phyloP scores from a whole-genome alignment of 1,139 yeast genomes.

The Hanseniaspora sp. region DNA sequence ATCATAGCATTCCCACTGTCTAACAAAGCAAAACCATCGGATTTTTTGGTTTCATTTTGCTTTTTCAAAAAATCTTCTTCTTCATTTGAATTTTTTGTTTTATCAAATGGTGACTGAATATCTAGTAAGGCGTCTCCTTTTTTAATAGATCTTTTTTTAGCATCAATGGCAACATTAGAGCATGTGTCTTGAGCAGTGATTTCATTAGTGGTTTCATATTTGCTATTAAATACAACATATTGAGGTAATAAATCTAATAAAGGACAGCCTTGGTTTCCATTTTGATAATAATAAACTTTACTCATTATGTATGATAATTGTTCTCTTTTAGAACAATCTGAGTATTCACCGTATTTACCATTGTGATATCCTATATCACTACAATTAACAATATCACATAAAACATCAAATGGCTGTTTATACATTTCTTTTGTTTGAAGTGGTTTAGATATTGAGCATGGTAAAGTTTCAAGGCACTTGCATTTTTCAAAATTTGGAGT shows the following conservation, averaged over 20 bases:
- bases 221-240: not conserved
- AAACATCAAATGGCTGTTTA: conserved; percentile 33
- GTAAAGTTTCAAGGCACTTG: conserved; percentile 43
- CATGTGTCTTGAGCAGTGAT: not conserved
- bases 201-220: not conserved
- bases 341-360: conserved; percentile 48
- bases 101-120: not conserved
- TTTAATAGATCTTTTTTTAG: not conserved
- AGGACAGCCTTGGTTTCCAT: conserved; percentile 22
- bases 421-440: conserved; percentile 30
- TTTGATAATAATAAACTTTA: conserved; percentile 34
- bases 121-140: not conserved
- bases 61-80: not conserved
- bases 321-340: conserved; percentile 45
- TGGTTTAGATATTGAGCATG: conserved; percentile 38
- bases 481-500: conserved; percentile 47
- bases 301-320: conserved; percentile 46
- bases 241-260: not conserved
- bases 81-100: not conserved
- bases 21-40: too few relatives aligned
- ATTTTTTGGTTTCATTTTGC: too few relatives aligned
- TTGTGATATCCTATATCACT: conserved; percentile 37
- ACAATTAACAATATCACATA: conserved; percentile 46
- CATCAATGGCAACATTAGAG: not conserved
- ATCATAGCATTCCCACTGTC: too few relatives aligned